Evolutionary conservation across 1,284 basidiomycete species (phyloP).

Genomic region (Boletus semigastroideus): DNA sequence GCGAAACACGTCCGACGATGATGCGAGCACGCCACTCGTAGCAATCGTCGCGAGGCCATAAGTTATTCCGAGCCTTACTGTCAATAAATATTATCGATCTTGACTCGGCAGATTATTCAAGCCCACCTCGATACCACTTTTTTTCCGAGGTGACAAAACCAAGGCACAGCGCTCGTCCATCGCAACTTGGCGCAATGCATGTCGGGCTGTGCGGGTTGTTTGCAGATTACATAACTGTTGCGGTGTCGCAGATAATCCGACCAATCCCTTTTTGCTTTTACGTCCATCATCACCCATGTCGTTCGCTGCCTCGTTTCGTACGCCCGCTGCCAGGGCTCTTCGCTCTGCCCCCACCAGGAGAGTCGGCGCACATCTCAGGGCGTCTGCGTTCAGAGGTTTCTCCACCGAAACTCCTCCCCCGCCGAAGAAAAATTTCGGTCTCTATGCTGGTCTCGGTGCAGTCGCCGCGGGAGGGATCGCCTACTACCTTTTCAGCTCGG

Average conservation of each 20-base stretch:
- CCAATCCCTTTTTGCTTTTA: conserved; percentile 2
- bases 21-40: too few species aligned
- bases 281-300: conserved; percentile 43
- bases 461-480: conserved; percentile 48
- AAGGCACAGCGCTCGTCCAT: conserved; percentile 23
- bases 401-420: conserved; percentile 52
- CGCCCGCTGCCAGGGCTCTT: conserved; percentile 45
- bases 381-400: conserved; percentile 50
- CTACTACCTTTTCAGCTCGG: conserved; percentile 52
- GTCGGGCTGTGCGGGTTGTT: conserved; percentile 1
- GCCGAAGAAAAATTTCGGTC: conserved; percentile 49
- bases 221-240: conserved; percentile 23
- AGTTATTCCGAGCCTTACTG: neutral
- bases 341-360: conserved; percentile 35
- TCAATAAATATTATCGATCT: neutral
- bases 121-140: neutral
- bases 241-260: conserved; percentile 14
- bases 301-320: conserved; percentile 44
- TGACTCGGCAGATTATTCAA: neutral
- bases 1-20: too few species aligned
- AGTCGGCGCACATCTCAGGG: conserved; percentile 24
- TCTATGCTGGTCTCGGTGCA: conserved; percentile 56
- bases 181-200: conserved; percentile 5
- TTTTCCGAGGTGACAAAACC: neutral
- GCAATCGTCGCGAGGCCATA: neutral